phyloP scores from a whole-genome alignment of 2,329 filamentous ascomycete species.

The Fusarium anthophilum region DNA sequence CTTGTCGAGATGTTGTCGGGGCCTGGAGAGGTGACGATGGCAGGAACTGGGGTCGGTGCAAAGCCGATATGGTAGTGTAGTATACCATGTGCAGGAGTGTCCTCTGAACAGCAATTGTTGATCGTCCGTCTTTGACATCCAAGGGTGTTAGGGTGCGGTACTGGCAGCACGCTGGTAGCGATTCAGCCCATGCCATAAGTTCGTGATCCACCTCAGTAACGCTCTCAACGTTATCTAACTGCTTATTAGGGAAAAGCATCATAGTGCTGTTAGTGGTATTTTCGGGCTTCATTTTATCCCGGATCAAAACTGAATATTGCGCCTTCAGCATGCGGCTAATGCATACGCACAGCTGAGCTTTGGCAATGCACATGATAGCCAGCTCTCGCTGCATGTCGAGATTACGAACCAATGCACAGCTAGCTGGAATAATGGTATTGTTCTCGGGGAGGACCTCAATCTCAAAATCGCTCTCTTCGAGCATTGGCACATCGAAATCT shows the following conservation, averaged over 20 bases:
- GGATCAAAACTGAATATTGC: slow-evolving; percentile 91
- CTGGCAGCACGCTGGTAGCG: slow-evolving; percentile 75
- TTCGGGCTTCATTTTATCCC: slow-evolving; percentile 81
- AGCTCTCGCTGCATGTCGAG: slow-evolving; percentile 78
- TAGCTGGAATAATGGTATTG: slow-evolving; percentile 72
- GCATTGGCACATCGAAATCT: slow-evolving; percentile 93
- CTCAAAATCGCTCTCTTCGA: slow-evolving; percentile 86
- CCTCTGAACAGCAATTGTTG: slow-evolving; percentile 74
- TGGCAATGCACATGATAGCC: slow-evolving; percentile 89
- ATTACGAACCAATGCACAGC: slow-evolving; percentile 78
- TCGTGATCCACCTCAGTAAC: slow-evolving; percentile 83
- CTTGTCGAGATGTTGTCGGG: slow-evolving; percentile 67
- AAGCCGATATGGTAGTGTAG: slow-evolving; percentile 87
- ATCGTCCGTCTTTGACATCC: slow-evolving; percentile 68
- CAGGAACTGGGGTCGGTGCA: slow-evolving; percentile 91
- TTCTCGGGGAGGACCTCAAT: slow-evolving; percentile 73
- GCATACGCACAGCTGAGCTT: slow-evolving; percentile 87
- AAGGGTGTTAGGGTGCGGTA: slow-evolving; percentile 67
- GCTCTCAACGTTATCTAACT: slow-evolving; percentile 81
- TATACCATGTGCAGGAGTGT: slow-evolving; percentile 95
- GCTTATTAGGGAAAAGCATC: slow-evolving; percentile 92
- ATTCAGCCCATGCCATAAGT: slow-evolving; percentile 79
- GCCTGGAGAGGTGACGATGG: slow-evolving; percentile 71
- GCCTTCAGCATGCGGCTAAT: slow-evolving; percentile 90
- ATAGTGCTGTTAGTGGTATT: slow-evolving; percentile 80